Evolutionary conservation across 2,329 filamentous ascomycete genomes (phyloP), one percentile per base, ranked within the genome.

Genomic region (Hypoxylon sp.): DNA sequence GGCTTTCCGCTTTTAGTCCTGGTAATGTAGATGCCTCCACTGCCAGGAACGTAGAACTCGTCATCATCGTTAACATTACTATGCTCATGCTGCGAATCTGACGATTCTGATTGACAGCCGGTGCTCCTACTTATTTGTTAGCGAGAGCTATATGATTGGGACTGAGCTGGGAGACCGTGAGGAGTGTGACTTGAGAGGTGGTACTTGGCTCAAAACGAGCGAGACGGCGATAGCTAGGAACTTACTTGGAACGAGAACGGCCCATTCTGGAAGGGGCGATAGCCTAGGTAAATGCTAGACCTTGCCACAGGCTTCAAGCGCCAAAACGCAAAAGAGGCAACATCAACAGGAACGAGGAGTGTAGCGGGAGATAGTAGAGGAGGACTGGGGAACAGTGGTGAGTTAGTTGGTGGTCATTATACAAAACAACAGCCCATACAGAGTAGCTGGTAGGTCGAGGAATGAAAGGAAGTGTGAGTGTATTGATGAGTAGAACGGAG

Each of bases 1-100:
- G 72, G 73, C 17, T 69, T 75, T 37, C 75, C 75, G 35, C 65
- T 65, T 39, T 69, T 74, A 3, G 71, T 74, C 15, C 53, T 73
- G 13, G 74, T 75, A 39, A 76, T 53, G 62, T 73, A 78, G 29
- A 76, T 42, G 3, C 62, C 29, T 17, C 51, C 61, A 10, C 56
- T 53, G 39, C 63, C 53, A 55, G 73, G 72, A 7, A 75, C 54
- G 47, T 70, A 73, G 44, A 66, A 6, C 24, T 62, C 62, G 31
- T 72, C 57, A 10, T 66, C 55, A 37, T 71, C 58, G 6, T 66
- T 54, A n/a, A 61, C 51, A 17, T 60, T 10, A 8, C 60, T 50
- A 31, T 44, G 39, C 1, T 21, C 42, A 10, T 54, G 32, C 0
- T 57, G 53, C 13, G 24, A 31, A 11, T 35, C 21, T 6, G 15